Evolutionary conservation across 768 basidiomycete genomes (phyloP).

Genomic region (Tricholoma hemisulphureum): DNA sequence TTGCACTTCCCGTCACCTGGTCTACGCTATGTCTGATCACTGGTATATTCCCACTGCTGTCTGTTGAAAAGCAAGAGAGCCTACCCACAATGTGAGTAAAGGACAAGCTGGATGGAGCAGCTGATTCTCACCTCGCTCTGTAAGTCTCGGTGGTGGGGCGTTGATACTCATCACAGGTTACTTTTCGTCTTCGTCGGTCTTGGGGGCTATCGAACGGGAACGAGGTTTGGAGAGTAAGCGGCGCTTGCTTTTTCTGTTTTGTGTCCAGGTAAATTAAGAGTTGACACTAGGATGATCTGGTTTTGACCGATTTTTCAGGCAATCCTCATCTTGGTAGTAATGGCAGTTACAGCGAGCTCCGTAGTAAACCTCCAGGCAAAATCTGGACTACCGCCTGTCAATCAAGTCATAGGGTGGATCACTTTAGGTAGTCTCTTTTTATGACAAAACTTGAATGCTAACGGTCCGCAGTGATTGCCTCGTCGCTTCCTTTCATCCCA

Average conservation of each 20-base stretch:
- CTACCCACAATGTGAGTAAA: constrained; percentile 54
- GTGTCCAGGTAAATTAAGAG: constrained; percentile 20
- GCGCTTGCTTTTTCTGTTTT: constrained; percentile 6
- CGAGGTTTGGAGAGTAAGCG: constrained; percentile 9
- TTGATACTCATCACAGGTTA: constrained; percentile 40
- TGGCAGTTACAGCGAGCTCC: constrained; percentile 58
- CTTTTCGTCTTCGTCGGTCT: constrained; percentile 10
- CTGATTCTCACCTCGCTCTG: background rate
- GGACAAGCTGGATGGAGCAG: background rate
- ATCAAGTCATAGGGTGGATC: constrained; percentile 65
- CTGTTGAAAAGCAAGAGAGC: constrained; percentile 71
- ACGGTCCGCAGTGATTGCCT: constrained; percentile 42
- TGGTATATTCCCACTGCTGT: constrained; percentile 66
- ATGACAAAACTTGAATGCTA: background rate
- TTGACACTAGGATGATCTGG: background rate
- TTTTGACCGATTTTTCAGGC: constrained; percentile 31
- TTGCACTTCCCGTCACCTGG: constrained; percentile 41
- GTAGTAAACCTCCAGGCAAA: constrained; percentile 62
- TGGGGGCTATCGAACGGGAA: constrained; percentile 6
- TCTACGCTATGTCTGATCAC: constrained; percentile 47
- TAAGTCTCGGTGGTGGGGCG: constrained; percentile 48
- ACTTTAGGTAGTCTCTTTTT: constrained; percentile 46
- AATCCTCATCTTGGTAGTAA: constrained; percentile 42
- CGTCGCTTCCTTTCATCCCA: constrained; percentile 49
- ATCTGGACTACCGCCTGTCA: constrained; percentile 57